These are phyloP conservation scores for Tympanopsis confertula DNA, from an alignment of 2,329 filamentous ascomycete species.

Conservation along the genomic window DNA sequence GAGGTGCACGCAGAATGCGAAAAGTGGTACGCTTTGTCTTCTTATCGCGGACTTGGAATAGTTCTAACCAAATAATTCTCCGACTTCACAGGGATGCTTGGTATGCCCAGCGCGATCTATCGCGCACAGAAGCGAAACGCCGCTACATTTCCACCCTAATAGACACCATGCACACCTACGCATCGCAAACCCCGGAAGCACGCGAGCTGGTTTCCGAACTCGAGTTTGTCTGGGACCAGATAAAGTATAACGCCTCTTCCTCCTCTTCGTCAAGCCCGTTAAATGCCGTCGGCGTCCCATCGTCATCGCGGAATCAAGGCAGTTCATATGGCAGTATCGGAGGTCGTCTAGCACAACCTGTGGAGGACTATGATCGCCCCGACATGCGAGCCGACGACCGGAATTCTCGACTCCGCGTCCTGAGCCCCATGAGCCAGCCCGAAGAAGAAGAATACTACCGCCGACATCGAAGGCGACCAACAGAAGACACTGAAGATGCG, in stretches of 20 bases:
- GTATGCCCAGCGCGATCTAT: constrained; percentile 47
- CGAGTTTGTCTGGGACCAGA: constrained; percentile 63
- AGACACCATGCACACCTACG: constrained; percentile 58
- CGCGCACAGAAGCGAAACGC: constrained; percentile 55
- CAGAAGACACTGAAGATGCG: constrained; percentile 5
- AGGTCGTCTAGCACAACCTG: background rate
- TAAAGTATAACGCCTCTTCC: constrained; percentile 40
- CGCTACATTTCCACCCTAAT: constrained; percentile 56
- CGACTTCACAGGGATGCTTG: constrained; percentile 47
- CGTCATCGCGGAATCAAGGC: background rate
- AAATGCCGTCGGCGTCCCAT: background rate
- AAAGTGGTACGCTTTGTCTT: constrained; percentile 7
- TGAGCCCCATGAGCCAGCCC: background rate
- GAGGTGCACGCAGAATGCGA: constrained; percentile 8
- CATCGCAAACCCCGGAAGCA: constrained; percentile 47
- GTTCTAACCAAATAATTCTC: no score
- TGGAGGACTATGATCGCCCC: background rate
- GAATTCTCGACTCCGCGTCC: background rate
- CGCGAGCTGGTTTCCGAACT: constrained; percentile 53
- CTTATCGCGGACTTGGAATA: no score
- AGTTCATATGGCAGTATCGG: background rate
- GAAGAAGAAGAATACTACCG: background rate
- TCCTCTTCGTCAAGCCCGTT: background rate
- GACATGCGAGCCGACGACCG: background rate
- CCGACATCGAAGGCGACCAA: constrained; percentile 30